Conservation (phyloP, 2,329 filamentous ascomycete genomes). For the Ceratocystis harringtonii region DNA sequence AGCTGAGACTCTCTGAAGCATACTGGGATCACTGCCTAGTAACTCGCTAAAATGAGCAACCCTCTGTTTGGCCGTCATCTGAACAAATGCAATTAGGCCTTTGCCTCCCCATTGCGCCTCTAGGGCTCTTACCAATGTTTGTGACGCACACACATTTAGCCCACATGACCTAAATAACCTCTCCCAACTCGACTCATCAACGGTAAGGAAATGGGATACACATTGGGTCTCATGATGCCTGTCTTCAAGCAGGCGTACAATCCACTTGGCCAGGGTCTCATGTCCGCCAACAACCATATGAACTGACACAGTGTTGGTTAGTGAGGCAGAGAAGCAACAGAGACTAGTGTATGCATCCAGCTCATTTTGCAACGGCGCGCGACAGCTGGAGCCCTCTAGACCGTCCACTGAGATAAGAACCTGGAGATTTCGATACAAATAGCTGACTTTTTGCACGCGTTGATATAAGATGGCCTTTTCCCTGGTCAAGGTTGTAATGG, state of each 20-base stretch:
- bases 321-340: constrained; percentile 31
- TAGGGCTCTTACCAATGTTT: constrained; percentile 23
- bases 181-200: constrained; percentile 30
- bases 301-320: constrained; percentile 28
- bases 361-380: constrained; percentile 31
- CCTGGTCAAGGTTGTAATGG: not conserved
- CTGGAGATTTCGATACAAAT: constrained; percentile 40
- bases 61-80: constrained; percentile 22
- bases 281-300: constrained; percentile 37
- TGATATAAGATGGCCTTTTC: not conserved
- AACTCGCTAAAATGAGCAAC: constrained; percentile 20
- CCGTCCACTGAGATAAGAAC: not conserved
- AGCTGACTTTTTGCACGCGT: constrained; percentile 33
- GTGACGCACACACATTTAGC: constrained; percentile 27
- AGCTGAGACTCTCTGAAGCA: not conserved
- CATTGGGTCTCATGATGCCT: constrained; percentile 23
- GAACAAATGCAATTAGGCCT: constrained; percentile 24
- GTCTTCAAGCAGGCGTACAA: constrained; percentile 36
- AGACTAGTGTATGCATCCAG: constrained; percentile 34
- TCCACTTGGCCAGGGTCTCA: constrained; percentile 39
- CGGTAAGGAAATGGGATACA: constrained; percentile 25
- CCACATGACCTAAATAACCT: constrained; percentile 26
- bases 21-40: constrained; percentile 20
- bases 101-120: constrained; percentile 20
- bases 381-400: constrained; percentile 21